These are phyloP conservation scores for Ustilago xerochloae DNA, from an alignment of 1,284 basidiomycete genomes.

Conservation along the genomic window DNA sequence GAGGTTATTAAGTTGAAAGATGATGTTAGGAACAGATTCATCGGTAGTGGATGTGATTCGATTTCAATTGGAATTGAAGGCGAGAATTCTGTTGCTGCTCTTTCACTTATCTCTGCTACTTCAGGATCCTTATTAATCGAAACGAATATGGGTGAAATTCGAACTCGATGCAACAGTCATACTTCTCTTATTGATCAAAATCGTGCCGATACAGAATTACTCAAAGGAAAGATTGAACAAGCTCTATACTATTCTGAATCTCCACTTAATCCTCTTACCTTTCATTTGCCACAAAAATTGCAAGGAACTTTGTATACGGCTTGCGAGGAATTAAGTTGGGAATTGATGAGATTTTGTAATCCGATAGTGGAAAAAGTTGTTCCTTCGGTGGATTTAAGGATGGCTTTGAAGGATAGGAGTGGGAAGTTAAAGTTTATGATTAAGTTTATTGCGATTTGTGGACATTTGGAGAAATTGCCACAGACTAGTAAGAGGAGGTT, in stretches of 20 bases:
- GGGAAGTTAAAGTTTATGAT: conserved; percentile 83
- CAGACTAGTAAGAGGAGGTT: conserved; percentile 80
- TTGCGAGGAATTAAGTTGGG: conserved; percentile 77
- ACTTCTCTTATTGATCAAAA: conserved; percentile 34
- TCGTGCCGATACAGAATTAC: conserved; percentile 70
- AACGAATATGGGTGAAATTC: conserved; percentile 35
- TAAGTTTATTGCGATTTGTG: conserved; percentile 75
- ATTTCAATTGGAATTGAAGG: conserved; percentile 15
- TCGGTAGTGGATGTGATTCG: conserved; percentile 57
- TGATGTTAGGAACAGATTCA: conserved; percentile 61
- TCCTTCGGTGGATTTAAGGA: conserved; percentile 75
- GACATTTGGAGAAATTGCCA: conserved; percentile 75
- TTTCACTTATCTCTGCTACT: conserved; percentile 62
- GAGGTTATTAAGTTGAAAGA: conserved; percentile 67
- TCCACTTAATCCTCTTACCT: conserved; percentile 81
- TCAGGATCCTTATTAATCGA: conserved; percentile 60
- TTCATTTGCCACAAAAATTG: conserved; percentile 81
- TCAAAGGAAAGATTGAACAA: conserved; percentile 86
- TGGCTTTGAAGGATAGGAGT: conserved; percentile 81
- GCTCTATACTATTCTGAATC: conserved; percentile 83
- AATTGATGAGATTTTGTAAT: conserved; percentile 62
- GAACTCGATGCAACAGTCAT: conserved; percentile 30
- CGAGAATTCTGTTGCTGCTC: conserved; percentile 28
- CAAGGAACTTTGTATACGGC: conserved; percentile 79
- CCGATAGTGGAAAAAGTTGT: conserved; percentile 35